Base-by-base conservation (phyloP, 805 yeast species). In the Ogataea glucozyma region DNA sequence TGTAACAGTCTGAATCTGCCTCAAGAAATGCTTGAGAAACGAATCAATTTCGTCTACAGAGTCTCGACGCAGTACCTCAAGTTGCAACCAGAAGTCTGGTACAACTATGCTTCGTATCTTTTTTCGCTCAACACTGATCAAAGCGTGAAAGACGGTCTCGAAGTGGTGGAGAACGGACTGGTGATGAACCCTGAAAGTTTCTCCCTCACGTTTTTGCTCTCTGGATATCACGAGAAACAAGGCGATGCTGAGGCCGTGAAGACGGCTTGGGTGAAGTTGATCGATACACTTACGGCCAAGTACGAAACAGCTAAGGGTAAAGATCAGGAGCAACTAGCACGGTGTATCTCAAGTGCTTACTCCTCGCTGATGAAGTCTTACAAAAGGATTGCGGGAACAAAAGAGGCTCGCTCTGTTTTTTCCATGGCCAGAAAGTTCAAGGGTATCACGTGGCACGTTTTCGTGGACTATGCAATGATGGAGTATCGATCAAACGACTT, bases 81-180 rank as follows among this genome's bases (percentile, higher is more conserved):
- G 12, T 84, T 82, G 58, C 78, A 73, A 33, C 85, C 93, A 0
- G 88, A 84, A 53, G 61, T 84, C 19, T 89, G 96, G 96, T 87
- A 78, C 58, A 81, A 81, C 46, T 81, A 72, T 50, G 69, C 57
- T 2, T 39, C 40, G 16, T 60, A 56, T 43, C 26, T 60, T 12
- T 24, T 48, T 6, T 37, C 50, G 3, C 49, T 50, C 19, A 46
- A 43, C 18, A 41, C 41, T 9, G 42, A 43, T 12, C 35, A 43
- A 16, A 38, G 50, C 13, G 29, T 48, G 12, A 46, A 39, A 9
- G 40, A 39, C 16, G 50, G 58, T 4, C 58, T 77, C 20, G 76
- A 75, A 26, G 53, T 83, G 17, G 63, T 88, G 31, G 62, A 60
- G 12, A 73, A 75, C 40, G 87, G 87, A 2, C 55, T 85, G 6